phyloP scores from a whole-genome alignment of 1,139 yeast species.

The Protomyces inouyei region DNA sequence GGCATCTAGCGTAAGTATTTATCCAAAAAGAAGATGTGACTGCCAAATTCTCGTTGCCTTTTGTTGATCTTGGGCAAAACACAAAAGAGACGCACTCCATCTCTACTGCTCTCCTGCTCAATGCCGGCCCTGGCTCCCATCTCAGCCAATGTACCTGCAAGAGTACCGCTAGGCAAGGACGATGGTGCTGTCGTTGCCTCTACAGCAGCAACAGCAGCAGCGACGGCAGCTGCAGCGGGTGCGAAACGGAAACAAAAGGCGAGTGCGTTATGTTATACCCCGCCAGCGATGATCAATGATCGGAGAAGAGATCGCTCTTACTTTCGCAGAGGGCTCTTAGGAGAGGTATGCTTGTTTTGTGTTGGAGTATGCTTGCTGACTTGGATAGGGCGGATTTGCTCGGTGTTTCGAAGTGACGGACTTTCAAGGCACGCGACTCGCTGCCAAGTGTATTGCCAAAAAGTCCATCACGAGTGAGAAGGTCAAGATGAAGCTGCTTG shows the following conservation, averaged over 20 bases:
- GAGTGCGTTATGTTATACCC: slow-evolving; percentile 85
- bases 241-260: slow-evolving; percentile 75
- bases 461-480: slow-evolving; percentile 87
- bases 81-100: not conserved
- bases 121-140: not conserved
- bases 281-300: slow-evolving; percentile 86
- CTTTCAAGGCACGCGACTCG: slow-evolving; percentile 69
- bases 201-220: not conserved
- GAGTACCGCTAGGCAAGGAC: not conserved
- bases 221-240: slow-evolving; percentile 17
- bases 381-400: slow-evolving; percentile 78
- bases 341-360: slow-evolving; percentile 49
- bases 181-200: not conserved
- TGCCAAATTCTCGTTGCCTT: not conserved
- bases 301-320: slow-evolving; percentile 74
- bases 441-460: slow-evolving; percentile 97
- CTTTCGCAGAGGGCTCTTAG: slow-evolving; percentile 83
- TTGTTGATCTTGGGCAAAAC: not conserved
- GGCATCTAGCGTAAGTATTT: not conserved
- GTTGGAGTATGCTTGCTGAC: no score
- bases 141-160: not conserved
- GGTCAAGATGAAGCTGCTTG: slow-evolving; percentile 75
- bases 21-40: not conserved
- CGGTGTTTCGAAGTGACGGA: slow-evolving; percentile 96
- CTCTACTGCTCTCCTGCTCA: not conserved